Conservation (phyloP, 2,329 filamentous ascomycete species). For the Cordyceps pruinosa region DNA sequence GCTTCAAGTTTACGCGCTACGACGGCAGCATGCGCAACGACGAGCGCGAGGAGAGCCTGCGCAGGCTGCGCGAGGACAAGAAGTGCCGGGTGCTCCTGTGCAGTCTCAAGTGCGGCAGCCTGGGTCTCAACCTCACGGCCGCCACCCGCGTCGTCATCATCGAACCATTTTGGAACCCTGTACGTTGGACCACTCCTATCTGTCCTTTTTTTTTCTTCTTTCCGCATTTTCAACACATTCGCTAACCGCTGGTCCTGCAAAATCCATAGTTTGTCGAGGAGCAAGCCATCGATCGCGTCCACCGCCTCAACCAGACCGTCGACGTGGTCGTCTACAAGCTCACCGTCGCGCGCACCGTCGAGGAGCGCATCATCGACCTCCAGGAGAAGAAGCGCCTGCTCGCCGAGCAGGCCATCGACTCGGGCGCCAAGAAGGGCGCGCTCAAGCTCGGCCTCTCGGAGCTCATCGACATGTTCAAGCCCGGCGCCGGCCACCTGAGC, state of each 20-base stretch:
- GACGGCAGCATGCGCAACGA: constrained; percentile 95
- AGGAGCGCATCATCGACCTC: constrained; percentile 88
- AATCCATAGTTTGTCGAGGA: constrained; percentile 81
- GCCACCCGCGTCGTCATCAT: constrained; percentile 90
- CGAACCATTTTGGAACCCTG: constrained; percentile 97
- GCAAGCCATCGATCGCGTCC: constrained; percentile 96
- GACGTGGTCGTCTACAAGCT: constrained; percentile 95
- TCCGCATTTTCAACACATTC: not conserved
- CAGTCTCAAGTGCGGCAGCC: constrained; percentile 84
- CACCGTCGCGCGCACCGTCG: constrained; percentile 78
- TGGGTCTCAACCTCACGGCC: constrained; percentile 90
- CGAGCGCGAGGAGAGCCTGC: constrained; percentile 76
- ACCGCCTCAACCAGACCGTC: constrained; percentile 92
- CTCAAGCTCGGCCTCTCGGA: constrained; percentile 89
- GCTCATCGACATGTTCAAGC: constrained; percentile 82
- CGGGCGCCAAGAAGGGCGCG: constrained; percentile 61
- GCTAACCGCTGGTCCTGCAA: too few species aligned
- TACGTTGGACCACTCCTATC: constrained; percentile 43
- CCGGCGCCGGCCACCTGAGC: constrained; percentile 45
- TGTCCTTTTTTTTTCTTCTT: not conserved
- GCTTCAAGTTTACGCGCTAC: constrained; percentile 79
- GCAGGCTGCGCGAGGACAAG: constrained; percentile 66
- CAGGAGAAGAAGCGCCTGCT: constrained; percentile 91
- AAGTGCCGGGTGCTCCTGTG: constrained; percentile 79
- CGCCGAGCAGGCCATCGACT: constrained; percentile 86